A percentile compares a stretch with the other conserved stretches of the same genome.
Evolutionary conservation across 1,139 yeast species (phyloP).

Genomic region (Maudiozyma humilis): DNA sequence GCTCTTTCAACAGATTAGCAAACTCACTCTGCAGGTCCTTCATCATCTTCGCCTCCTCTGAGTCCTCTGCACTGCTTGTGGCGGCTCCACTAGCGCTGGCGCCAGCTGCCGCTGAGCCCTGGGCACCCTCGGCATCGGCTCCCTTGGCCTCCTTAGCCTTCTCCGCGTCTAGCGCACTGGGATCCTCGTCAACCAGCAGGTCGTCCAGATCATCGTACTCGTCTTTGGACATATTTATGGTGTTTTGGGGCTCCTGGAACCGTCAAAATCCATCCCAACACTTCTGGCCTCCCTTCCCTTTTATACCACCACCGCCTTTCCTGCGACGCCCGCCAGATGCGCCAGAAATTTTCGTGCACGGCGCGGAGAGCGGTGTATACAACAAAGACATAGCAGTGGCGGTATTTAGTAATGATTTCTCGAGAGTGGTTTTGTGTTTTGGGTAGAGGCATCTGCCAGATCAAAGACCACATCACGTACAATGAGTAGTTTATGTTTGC

Average conservation of each 20-base stretch:
- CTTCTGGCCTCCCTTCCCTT: too few species aligned
- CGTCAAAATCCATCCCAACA: neutral
- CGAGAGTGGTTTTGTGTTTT: too few species aligned
- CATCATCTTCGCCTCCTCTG: slow-evolving; percentile 23
- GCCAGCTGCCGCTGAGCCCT: slow-evolving; percentile 15
- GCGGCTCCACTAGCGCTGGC: neutral
- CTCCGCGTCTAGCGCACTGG: slow-evolving; percentile 31
- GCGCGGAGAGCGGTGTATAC: neutral
- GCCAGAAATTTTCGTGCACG: neutral
- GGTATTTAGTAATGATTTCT: too few species aligned
- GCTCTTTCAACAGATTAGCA: slow-evolving; percentile 19
- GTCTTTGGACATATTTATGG: slow-evolving; percentile 12
- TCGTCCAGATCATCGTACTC: slow-evolving; percentile 61
- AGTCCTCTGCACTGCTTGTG: slow-evolving; percentile 11
- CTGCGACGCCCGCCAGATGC: neutral
- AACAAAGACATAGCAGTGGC: neutral
- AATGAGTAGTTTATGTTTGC: slow-evolving; percentile 52
- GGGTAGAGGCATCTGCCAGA: too few species aligned
- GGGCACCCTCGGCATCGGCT: slow-evolving; percentile 11
- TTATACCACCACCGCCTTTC: neutral
- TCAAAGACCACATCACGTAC: too few species aligned
- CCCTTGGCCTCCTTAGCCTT: neutral
- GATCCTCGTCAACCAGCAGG: slow-evolving; percentile 67
- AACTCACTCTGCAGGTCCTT: slow-evolving; percentile 25
- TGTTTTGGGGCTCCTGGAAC: neutral